Evolutionary conservation across 108 stramenopile species (phyloP).

Genomic region (Skeletonema marinoi): DNA sequence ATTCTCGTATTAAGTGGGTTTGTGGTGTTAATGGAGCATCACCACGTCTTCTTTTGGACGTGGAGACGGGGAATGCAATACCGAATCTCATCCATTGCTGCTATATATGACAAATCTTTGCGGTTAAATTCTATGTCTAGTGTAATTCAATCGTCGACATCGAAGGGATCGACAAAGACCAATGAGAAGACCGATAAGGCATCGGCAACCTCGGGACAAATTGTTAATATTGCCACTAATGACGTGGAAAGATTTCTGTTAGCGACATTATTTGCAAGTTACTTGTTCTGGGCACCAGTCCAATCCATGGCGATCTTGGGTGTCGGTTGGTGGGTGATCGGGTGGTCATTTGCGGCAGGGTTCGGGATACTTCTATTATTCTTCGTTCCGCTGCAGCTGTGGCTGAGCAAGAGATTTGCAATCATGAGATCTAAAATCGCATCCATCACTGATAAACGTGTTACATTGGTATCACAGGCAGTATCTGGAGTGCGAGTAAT

Average conservation of each 20-base stretch:
- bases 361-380: conserved; percentile 73
- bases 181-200: not conserved
- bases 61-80: conserved; percentile 68
- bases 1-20: conserved; percentile 60
- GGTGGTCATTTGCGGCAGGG: conserved; percentile 86
- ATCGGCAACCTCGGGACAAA: conserved; percentile 59
- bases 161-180: not conserved
- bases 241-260: conserved; percentile 91
- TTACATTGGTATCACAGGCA: conserved; percentile 88
- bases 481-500: conserved; percentile 84
- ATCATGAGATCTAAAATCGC: conserved; percentile 74
- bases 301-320: conserved; percentile 80
- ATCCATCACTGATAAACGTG: conserved; percentile 84
- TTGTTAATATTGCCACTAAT: conserved; percentile 90
- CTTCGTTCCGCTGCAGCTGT: conserved; percentile 87
- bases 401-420: conserved; percentile 72
- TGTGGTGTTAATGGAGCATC: conserved; percentile 66
- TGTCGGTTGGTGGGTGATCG: conserved; percentile 70
- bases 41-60: conserved; percentile 56
- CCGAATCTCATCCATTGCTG: conserved; percentile 71
- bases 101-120: conserved; percentile 78
- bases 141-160: conserved; percentile 11
- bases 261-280: conserved; percentile 68
- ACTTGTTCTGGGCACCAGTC: conserved; percentile 84
- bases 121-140: conserved; percentile 35